Evolutionary conservation across 179 eudicot species (phyloP), one percentile per base, ranked within the genome.

Genomic region (Beta macrorhiza): DNA sequence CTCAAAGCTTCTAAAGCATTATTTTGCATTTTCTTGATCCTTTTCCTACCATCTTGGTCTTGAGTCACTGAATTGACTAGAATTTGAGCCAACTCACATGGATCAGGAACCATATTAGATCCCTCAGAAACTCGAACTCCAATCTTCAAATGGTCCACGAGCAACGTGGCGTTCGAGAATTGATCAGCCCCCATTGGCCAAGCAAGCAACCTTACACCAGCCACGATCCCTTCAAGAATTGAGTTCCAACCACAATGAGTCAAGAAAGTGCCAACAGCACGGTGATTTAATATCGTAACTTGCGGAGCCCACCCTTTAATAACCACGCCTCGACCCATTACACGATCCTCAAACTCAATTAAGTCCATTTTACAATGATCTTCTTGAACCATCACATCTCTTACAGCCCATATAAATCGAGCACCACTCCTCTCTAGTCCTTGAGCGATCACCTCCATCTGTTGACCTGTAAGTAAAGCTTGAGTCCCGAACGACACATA

Each of bases 161-260:
- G 10, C 56, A 90, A 67, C 7, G 85, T 84, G 3, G 92, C 91
- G 6, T 91, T 88, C 7, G 83, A 49, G 67, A 83, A 90, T 17
- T 92, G 97, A 57, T 92, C 97, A 0, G 90, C 94, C 1, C 88
- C 90, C 85, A 90, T 85, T 2, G 97, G 94, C 94, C 97, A 92
- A 0, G 92, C 87, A 57, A 92, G 71, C 81, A 92, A 77, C n/a
- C 82, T 80, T 44, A 90, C 90, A 15, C 92, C 88, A 0, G 88
- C 88, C 32, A 79, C 79, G 0, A 92, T 14, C 8, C 85, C 91
- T 37, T 92, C 97, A 1, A 89, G 78, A 0, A 81, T 79, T 74
- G 93, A 90, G 82, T 91, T 92, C 93, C 94, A 91, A 3, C 97
- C 91, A 49, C 93, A 92, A 44, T 92, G 97, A 51, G 93, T 88